Evolutionary conservation across 805 yeast species (phyloP), one percentile per base, ranked within the genome.

Genomic region (Zygoascus tannicola): DNA sequence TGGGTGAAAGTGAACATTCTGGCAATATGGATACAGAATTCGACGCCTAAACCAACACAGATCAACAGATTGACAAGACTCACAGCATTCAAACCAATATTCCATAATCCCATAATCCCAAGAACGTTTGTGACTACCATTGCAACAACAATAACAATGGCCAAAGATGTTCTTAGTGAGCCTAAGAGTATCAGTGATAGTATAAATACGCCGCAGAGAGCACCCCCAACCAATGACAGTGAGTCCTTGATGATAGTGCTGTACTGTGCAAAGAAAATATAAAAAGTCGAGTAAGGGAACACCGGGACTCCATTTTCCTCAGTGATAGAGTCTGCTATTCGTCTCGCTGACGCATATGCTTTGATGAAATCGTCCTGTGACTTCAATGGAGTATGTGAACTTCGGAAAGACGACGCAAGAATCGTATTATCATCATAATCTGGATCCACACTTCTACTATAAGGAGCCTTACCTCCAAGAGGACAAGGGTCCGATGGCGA

Each of bases 381-480:
- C 48, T 83, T 69, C 49, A 90, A 67, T 1, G 96, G 90, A 1
- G 58, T 59, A 59, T 92, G 97, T 4, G 84, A 73, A 1, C 90
- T 76, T 52, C 97, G 68, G 65, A 90, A 86, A n/a, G 73, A 70
- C 1, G 86, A 76, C 1, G 90, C 67, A 7, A 56, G 50, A 4
- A 86, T 70, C 2, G 52, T 49, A 1, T 60, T 60, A 0, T 61
- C 52, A 1, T 65, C 63, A 23, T 64, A 63, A 45, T 69, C 68
- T 22, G 70, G 64, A 1, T 71, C 64, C 8, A 85, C 65, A 0
- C 87, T 69, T 4, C 69, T 63, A 1, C 83, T 71, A 58, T 90
- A 90, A 0, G 97, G 95, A 0, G 97, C 97, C 56, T 84, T 83
- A 2, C 98, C 98, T 3, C 95, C 97, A 22, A 90, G 66, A 1